These are phyloP conservation scores for Fusarium cicatricum DNA, from an alignment of 2,329 filamentous ascomycete species.

Conservation along the genomic window DNA sequence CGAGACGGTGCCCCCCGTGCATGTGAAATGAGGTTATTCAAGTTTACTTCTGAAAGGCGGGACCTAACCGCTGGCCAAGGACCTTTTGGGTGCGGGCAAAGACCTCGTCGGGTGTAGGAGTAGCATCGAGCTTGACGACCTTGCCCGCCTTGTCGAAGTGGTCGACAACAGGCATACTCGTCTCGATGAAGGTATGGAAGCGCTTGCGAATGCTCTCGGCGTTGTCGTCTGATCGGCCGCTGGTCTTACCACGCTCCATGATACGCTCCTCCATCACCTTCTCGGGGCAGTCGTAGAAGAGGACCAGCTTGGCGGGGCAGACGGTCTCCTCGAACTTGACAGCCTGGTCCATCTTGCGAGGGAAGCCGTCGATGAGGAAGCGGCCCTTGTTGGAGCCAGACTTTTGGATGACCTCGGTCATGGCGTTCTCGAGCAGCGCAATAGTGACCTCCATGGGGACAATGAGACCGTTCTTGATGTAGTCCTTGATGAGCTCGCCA, in stretches of 20 bases:
- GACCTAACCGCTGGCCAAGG: slow-evolving; percentile 59
- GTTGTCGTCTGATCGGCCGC: slow-evolving; percentile 91
- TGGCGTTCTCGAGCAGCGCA: slow-evolving; percentile 91
- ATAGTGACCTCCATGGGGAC: slow-evolving; percentile 99
- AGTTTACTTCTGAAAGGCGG: slow-evolving; percentile 37
- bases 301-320: slow-evolving; percentile 81
- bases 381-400: slow-evolving; percentile 63
- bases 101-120: slow-evolving; percentile 69
- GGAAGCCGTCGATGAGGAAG: slow-evolving; percentile 87
- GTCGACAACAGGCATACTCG: slow-evolving; percentile 96
- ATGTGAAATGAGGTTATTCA: slow-evolving; percentile 15
- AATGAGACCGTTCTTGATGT: slow-evolving; percentile 94
- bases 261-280: slow-evolving; percentile 84
- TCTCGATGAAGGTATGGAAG: slow-evolving; percentile 93
- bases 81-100: slow-evolving; percentile 61
- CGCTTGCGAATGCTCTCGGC: slow-evolving; percentile 95
- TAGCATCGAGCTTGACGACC: slow-evolving; percentile 83
- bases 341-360: slow-evolving; percentile 96
- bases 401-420: slow-evolving; percentile 72
- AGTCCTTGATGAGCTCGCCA: slow-evolving; percentile 88
- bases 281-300: slow-evolving; percentile 96
- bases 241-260: slow-evolving; percentile 90
- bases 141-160: slow-evolving; percentile 79
- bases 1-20: slow-evolving; percentile 21
- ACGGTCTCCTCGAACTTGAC: slow-evolving; percentile 91